Percentiles rank a stretch among this genome's conserved stretches.
These are phyloP conservation scores for Erodium maritimum DNA, from an alignment of 345 rosid genomes.

Conservation along the genomic window DNA sequence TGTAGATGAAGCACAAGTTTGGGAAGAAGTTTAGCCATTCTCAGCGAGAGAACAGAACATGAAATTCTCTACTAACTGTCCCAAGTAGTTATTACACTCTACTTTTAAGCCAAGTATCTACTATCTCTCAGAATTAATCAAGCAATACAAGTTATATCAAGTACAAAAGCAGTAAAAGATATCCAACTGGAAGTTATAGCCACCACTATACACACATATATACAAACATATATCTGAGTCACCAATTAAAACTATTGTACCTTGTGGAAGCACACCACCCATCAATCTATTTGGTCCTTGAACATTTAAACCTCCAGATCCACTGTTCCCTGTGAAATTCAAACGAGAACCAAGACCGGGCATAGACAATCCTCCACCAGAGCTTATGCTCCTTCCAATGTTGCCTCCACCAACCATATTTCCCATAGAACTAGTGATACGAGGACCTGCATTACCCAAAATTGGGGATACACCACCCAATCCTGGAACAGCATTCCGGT, in stretches of 20 bases:
- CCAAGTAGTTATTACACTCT: neutral
- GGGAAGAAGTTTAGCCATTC: neutral
- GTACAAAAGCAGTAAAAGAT: neutral
- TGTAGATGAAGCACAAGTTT: neutral
- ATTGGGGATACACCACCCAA: slow-evolving; percentile 73
- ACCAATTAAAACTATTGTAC: slow-evolving; percentile 16
- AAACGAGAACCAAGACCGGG: slow-evolving; percentile 81
- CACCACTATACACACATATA: neutral
- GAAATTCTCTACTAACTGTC: neutral
- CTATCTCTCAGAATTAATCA: neutral
- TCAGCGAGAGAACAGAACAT: neutral
- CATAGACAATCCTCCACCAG: slow-evolving; percentile 80
- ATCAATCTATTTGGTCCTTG: slow-evolving; percentile 88
- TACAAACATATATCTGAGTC: no score
- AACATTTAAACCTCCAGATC: slow-evolving; percentile 68
- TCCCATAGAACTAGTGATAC: slow-evolving; percentile 78
- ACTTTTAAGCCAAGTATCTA: neutral
- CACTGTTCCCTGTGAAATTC: slow-evolving; percentile 58
- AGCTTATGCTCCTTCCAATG: slow-evolving; percentile 73
- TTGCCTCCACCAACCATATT: slow-evolving; percentile 91
- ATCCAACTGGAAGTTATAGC: no score
- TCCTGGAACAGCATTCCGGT: slow-evolving; percentile 70
- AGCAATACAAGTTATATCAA: neutral
- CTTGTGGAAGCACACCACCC: slow-evolving; percentile 86
- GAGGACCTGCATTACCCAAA: slow-evolving; percentile 81